phyloP scores from a whole-genome alignment of 129 eudicot species.

The Saposhnikovia divaricata region DNA sequence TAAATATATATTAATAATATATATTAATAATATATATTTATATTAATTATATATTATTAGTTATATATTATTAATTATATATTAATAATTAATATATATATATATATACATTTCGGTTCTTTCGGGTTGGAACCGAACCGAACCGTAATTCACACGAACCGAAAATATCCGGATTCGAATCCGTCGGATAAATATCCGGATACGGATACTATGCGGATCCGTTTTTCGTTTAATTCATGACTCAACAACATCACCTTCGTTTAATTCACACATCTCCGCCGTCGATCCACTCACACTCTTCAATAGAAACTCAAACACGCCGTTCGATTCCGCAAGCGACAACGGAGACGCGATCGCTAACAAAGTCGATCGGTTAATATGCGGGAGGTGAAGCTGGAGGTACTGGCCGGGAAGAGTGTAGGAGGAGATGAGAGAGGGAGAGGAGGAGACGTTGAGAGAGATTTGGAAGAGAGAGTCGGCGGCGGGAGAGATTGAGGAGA shows the following conservation, averaged over 20 bases:
- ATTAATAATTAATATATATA: too few relatives aligned
- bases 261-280: constrained; percentile 76
- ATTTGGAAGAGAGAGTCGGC: constrained; percentile 78
- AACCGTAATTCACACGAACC: too few relatives aligned
- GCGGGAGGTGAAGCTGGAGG: constrained; percentile 66
- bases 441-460: constrained; percentile 65
- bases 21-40: too few relatives aligned
- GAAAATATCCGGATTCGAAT: too few relatives aligned
- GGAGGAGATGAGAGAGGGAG: constrained; percentile 61
- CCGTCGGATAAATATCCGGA: too few relatives aligned
- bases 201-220: too few relatives aligned
- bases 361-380: constrained; percentile 48
- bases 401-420: constrained; percentile 77
- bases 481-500: constrained; percentile 60
- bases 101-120: too few relatives aligned
- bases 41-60: too few relatives aligned
- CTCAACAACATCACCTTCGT: constrained; percentile 73
- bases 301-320: constrained; percentile 76
- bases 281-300: constrained; percentile 73
- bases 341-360: constrained; percentile 95
- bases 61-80: too few relatives aligned
- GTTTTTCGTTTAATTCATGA: too few relatives aligned
- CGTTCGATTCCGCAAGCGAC: constrained; percentile 30
- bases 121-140: too few relatives aligned
- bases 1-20: too few relatives aligned